Evolutionary conservation across 1,284 basidiomycete genomes (phyloP).

Genomic region (Ganoderma sp.): DNA sequence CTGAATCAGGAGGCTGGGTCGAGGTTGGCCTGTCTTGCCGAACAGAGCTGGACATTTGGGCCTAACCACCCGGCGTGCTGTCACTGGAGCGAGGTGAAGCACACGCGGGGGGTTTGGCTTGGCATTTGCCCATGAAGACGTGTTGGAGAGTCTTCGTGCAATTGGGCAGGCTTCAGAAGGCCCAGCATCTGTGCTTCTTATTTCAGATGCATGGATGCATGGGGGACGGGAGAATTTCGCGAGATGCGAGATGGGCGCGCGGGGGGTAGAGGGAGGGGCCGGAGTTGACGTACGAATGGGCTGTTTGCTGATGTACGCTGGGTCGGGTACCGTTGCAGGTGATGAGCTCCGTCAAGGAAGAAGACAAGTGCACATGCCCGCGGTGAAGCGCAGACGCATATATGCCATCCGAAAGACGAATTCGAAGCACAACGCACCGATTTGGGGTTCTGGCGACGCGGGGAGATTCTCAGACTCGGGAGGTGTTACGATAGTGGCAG

Average conservation of each 20-base stretch:
- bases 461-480: constrained; percentile 5
- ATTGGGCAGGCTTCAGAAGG: neutral
- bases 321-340: constrained; percentile 48
- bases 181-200: neutral
- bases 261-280: neutral
- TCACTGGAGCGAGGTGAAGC: neutral
- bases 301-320: constrained; percentile 28
- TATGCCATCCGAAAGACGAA: constrained; percentile 13
- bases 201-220: neutral
- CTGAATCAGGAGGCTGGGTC: neutral
- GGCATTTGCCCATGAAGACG: neutral
- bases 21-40: neutral
- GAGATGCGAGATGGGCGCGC: constrained; percentile 6
- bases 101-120: neutral
- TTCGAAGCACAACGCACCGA: constrained; percentile 5
- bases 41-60: neutral
- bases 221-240: neutral
- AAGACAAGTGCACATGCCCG: constrained; percentile 68
- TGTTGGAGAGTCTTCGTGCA: neutral
- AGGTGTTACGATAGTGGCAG: constrained; percentile 5
- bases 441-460: neutral
- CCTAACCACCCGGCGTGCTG: neutral
- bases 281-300: constrained; percentile 30
- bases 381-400: constrained; percentile 38
- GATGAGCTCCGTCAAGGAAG: constrained; percentile 70